Base-by-base conservation (phyloP, 2,329 filamentous ascomycete species). In the Tolypocladium ovalisporum region DNA sequence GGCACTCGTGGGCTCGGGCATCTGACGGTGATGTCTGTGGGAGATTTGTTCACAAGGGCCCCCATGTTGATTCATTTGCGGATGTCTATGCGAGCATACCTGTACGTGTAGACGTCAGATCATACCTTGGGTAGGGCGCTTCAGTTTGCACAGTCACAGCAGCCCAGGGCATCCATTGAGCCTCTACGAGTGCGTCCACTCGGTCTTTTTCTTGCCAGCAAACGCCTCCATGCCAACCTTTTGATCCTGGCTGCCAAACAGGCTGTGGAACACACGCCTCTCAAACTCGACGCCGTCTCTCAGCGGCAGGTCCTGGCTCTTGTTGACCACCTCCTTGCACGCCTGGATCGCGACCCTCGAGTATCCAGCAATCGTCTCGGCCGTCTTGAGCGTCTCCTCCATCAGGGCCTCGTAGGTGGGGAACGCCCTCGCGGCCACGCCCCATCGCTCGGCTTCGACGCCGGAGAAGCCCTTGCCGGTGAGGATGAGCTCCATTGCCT, bases 161-260 rank as follows among this genome's bases (percentile, higher is more conserved):
- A 52, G 4, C 47, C 10, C 10, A 13, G 47, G 19, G 36, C n/a
- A n/a, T n/a, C n/a, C 24, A 6, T 44, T 15, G 40, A 24, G 22
- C 19, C 37, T 44, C 24, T 81, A 95, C 70, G 90, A 84, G 71
- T 97, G 80, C 60, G 81, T 85, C 93, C 94, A 99, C 71, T 94
- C 85, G 0, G 94, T 77, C 81, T 95, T 95, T 77, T 89, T 84
- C 85, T 97, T 97, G 75, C 92, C 89, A 2, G 89, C 88, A 79
- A 99, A 99, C 15, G 94, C 94, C 71, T 86, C 86, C 94, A 97
- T 85, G 73, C 90, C 92, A 71, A 97, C 89, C 80, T 97, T 99
- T 76, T 99, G 94, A 73, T 99, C 94, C 75, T 90, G 83, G 70
- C 88, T 96, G 27, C 93, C 94, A 76, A 99, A 99, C 67, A 97